Evolutionary conservation across 2,329 filamentous ascomycete genomes (phyloP).

Genomic region (Tolypocladium endophyticum): DNA sequence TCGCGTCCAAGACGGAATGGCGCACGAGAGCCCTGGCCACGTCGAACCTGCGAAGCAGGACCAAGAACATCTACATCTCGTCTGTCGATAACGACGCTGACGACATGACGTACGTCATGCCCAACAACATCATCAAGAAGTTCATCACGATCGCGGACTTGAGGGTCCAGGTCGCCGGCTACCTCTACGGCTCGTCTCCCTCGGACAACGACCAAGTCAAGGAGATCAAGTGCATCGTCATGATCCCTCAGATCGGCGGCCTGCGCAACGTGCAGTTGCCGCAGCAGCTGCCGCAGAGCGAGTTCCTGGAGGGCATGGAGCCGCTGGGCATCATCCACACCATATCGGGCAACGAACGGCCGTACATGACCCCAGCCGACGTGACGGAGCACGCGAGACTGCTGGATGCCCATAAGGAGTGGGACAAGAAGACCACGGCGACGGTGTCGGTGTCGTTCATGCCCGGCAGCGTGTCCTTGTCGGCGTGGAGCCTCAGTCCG

Average conservation of each 20-base stretch:
- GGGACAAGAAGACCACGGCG: conserved; percentile 74
- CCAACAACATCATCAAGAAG: conserved; percentile 95
- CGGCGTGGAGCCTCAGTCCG: conserved; percentile 87
- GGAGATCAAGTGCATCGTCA: conserved; percentile 91
- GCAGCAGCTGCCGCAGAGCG: conserved; percentile 81
- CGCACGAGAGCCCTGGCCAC: conserved; percentile 93
- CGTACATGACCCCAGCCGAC: conserved; percentile 92
- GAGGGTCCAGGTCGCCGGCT: conserved; percentile 91
- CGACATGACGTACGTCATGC: conserved; percentile 94
- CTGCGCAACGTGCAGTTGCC: conserved; percentile 87
- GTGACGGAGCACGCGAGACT: conserved; percentile 89
- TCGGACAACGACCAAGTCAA: conserved; percentile 95
- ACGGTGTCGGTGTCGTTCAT: conserved; percentile 96
- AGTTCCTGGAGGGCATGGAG: conserved; percentile 77
- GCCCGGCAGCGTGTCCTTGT: conserved; percentile 87
- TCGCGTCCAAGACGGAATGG: conserved; percentile 98
- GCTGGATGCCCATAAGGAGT: conserved; percentile 61
- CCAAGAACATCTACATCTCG: conserved; percentile 98
- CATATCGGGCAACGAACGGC: conserved; percentile 83
- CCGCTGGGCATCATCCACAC: conserved; percentile 94
- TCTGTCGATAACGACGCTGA: conserved; percentile 88
- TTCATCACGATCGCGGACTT: conserved; percentile 98
- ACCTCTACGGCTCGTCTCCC: conserved; percentile 86
- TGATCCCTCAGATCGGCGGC: conserved; percentile 93
- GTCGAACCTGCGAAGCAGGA: conserved; percentile 82